Evolutionary conservation across 768 basidiomycete species (phyloP).

Genomic region (Leccinum variicolor): DNA sequence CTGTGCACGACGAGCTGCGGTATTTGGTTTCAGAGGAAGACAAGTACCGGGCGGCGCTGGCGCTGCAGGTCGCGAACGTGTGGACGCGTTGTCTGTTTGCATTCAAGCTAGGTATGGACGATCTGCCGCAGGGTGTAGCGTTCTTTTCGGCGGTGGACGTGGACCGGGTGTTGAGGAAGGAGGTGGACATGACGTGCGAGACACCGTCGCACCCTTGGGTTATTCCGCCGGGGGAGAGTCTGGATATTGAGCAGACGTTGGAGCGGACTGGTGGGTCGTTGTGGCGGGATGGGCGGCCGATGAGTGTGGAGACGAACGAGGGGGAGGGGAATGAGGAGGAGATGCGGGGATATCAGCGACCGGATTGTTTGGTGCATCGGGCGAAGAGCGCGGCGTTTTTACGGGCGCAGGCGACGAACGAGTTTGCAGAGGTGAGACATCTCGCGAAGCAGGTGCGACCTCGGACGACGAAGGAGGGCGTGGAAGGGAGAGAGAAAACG

Average conservation of each 20-base stretch:
- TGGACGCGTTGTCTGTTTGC: constrained; percentile 95
- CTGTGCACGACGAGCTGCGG: constrained; percentile 95
- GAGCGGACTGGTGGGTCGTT: constrained; percentile 71
- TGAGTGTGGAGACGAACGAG: constrained; percentile 33
- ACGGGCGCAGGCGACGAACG: constrained; percentile 72
- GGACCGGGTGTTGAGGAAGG: constrained; percentile 88
- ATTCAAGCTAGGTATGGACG: constrained; percentile 91
- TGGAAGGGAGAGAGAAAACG: no score
- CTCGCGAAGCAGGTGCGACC: constrained; percentile 27
- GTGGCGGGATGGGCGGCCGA: constrained; percentile 52
- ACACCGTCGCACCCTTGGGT: constrained; percentile 87
- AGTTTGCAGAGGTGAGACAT: constrained; percentile 64
- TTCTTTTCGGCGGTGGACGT: constrained; percentile 93
- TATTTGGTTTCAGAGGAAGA: constrained; percentile 90
- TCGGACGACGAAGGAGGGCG: no score
- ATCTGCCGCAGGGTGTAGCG: constrained; percentile 92
- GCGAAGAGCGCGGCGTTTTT: constrained; percentile 33
- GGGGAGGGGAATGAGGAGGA: constrained; percentile 5
- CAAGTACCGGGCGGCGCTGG: constrained; percentile 85
- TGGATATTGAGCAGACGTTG: constrained; percentile 40
- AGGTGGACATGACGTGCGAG: constrained; percentile 92
- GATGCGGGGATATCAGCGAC: constrained; percentile 13
- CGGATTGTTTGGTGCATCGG: constrained; percentile 65
- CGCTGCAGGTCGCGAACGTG: constrained; percentile 90
- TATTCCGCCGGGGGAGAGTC: constrained; percentile 62